Evolutionary conservation across 2,329 filamentous ascomycete genomes (phyloP), one percentile per base, ranked within the genome.

Genomic region (Verticillium tricorpus): DNA sequence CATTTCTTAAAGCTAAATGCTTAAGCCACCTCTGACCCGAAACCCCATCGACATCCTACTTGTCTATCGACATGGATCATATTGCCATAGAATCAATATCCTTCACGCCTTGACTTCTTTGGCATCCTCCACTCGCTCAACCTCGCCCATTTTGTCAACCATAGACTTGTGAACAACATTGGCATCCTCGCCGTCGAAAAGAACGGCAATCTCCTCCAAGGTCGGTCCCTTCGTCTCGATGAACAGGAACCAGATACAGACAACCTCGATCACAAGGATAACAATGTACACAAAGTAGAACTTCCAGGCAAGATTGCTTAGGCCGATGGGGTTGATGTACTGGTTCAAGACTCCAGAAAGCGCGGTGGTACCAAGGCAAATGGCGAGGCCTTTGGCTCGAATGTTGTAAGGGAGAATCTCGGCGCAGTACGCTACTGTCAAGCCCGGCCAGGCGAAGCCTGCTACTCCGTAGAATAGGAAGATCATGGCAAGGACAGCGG

Each of bases 181-280:
- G 35, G 35, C 35, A 2, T 37, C 35, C 15, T 37, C 35, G 39
- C 85, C 86, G 66, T 89, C 86, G 72, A 89, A 88, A 73, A 89
- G 81, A 75, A 85, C 85, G 70, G 84, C 85, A 57, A 89, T 80
- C 73, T 89, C 86, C 74, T 89, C 86, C 39, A 89, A 84, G 22
- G 86, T 88, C 2, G 84, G 83, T 34, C 86, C 85, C 66, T 80
- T 82, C 39, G 86, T 89, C 75, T 90, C 86, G 66, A 88, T 74
- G 69, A 79, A 80, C 76, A 80, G 78, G 70, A 79, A 82, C 73
- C 83, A 86, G 64, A 86, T 79, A 70, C 84, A 83, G 68, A 71
- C 74, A 60, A 86, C 73, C 73, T 85, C 82, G 70, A 81, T 66
- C 69, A 80, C 78, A 71, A 85, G 81, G 82, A 37, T 37, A 5